These are phyloP conservation scores for Nakazawaea pomicola DNA, from an alignment of 805 yeast species.

Conservation along the genomic window DNA sequence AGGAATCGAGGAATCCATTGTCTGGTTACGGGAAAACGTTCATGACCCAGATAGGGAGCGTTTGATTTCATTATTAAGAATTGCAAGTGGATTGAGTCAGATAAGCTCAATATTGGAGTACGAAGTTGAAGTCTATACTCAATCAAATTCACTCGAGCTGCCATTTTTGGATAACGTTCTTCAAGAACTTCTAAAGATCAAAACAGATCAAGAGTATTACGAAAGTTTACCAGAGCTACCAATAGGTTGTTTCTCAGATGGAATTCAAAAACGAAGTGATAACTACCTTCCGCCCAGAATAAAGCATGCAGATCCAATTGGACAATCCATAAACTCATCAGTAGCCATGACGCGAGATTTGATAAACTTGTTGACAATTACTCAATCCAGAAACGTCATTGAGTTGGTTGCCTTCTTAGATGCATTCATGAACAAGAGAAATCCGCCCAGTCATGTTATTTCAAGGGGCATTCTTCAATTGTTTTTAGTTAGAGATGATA, in stretches of 20 bases:
- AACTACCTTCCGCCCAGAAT: conserved; percentile 42
- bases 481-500: conserved; percentile 58
- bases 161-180: conserved; percentile 17
- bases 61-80: conserved; percentile 22
- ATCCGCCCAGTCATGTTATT: conserved; percentile 33
- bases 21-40: conserved; percentile 24
- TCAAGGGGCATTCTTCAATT: conserved; percentile 61
- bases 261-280: conserved; percentile 41
- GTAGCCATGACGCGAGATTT: conserved; percentile 33
- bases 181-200: conserved; percentile 14
- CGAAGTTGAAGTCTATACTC: not conserved
- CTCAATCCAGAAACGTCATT: conserved; percentile 22
- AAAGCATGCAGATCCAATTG: conserved; percentile 23
- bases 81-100: conserved; percentile 26
- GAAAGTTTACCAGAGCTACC: conserved; percentile 20
- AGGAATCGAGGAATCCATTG: conserved; percentile 28
- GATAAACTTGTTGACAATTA: conserved; percentile 26
- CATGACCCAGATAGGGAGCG: conserved; percentile 13
- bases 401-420: conserved; percentile 22
- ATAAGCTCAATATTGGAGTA: conserved; percentile 17
- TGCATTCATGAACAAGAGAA: conserved; percentile 22
- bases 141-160: conserved; percentile 13
- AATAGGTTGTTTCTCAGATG: conserved; percentile 37
- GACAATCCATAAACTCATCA: conserved; percentile 16
- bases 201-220: conserved; percentile 17